Percentiles rank a stretch among this genome's conserved stretches.
Evolutionary conservation across 495 filamentous ascomycete genomes (phyloP).

Genomic region (Xylaria longipes): DNA sequence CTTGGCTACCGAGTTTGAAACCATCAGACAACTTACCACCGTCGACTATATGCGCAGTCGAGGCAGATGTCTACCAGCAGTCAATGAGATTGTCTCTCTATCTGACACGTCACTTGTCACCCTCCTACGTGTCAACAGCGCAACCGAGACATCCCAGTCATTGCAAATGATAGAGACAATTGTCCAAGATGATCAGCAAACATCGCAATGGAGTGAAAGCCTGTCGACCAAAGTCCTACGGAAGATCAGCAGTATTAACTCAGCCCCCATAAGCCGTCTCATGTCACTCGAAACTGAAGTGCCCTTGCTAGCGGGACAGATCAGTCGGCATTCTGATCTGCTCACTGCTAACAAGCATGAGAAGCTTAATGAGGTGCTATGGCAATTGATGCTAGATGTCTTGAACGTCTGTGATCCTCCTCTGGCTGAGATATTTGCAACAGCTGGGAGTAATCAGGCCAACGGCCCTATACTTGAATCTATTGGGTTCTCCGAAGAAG

Average conservation of each 20-base stretch:
- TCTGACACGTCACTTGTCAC: conserved; percentile 52
- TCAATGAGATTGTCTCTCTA: conserved; percentile 48
- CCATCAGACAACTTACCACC: conserved; percentile 67
- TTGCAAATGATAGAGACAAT: conserved; percentile 54
- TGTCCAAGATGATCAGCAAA: conserved; percentile 40
- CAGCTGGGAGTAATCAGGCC: conserved; percentile 9
- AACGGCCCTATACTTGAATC: conserved; percentile 12
- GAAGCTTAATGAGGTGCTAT: conserved; percentile 55
- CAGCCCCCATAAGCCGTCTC: conserved; percentile 65
- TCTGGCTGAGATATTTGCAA: conserved; percentile 23
- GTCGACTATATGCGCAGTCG: conserved; percentile 41
- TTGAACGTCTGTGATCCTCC: conserved; percentile 47
- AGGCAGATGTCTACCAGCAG: neutral
- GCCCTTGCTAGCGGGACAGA: conserved; percentile 61
- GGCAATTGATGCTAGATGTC: conserved; percentile 57
- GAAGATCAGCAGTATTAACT: conserved; percentile 59
- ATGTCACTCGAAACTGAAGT: conserved; percentile 71
- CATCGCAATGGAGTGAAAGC: conserved; percentile 57
- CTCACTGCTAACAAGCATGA: conserved; percentile 55
- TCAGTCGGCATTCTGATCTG: conserved; percentile 54
- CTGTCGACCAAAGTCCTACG: conserved; percentile 63
- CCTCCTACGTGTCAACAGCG: conserved; percentile 52
- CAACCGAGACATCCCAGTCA: conserved; percentile 41
- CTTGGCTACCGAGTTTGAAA: conserved; percentile 70
- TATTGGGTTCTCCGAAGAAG: conserved; percentile 28